Conservation (phyloP, 2,329 filamentous ascomycete species). For the Westerdykella sp. region DNA sequence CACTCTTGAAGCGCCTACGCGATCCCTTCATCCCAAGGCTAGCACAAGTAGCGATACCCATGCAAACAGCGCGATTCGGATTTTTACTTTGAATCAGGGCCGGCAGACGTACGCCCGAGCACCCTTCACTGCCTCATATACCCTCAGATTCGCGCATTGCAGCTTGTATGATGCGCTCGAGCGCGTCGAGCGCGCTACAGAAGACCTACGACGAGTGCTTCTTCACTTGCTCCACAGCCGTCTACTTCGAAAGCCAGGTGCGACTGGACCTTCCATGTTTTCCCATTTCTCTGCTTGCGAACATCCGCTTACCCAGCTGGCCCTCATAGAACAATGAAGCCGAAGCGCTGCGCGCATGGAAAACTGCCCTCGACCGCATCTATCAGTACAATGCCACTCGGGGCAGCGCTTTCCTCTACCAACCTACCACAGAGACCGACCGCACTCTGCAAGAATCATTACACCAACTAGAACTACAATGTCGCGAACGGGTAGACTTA, state of each 20-base stretch:
- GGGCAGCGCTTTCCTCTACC: slow-evolving; percentile 57
- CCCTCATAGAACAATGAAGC: slow-evolving; percentile 70
- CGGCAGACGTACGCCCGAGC: too few species aligned
- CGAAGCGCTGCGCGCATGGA: slow-evolving; percentile 89
- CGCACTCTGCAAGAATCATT: slow-evolving; percentile 75
- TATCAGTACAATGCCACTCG: slow-evolving; percentile 77
- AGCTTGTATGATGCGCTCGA: slow-evolving; percentile 49
- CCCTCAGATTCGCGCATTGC: slow-evolving; percentile 1
- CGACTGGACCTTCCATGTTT: slow-evolving; percentile 2
- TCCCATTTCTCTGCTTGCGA: background rate
- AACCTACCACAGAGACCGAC: slow-evolving; percentile 74
- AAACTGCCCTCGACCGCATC: slow-evolving; percentile 79
- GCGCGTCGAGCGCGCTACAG: slow-evolving; percentile 69
- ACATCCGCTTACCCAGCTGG: background rate
- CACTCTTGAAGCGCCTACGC: too few species aligned
- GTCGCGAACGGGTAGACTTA: slow-evolving; percentile 85
- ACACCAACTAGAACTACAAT: slow-evolving; percentile 78
- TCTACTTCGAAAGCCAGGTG: slow-evolving; percentile 93
- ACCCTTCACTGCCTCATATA: background rate
- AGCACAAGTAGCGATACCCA: too few species aligned
- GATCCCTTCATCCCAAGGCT: too few species aligned
- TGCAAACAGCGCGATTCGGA: too few species aligned
- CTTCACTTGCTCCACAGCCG: slow-evolving; percentile 86
- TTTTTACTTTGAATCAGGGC: too few species aligned
- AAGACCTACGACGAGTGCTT: slow-evolving; percentile 98